A percentile compares a stretch with the other conserved stretches of the same genome.
Evolutionary conservation across 2,329 filamentous ascomycete genomes (phyloP).

Genomic region (Microcera coccophila): DNA sequence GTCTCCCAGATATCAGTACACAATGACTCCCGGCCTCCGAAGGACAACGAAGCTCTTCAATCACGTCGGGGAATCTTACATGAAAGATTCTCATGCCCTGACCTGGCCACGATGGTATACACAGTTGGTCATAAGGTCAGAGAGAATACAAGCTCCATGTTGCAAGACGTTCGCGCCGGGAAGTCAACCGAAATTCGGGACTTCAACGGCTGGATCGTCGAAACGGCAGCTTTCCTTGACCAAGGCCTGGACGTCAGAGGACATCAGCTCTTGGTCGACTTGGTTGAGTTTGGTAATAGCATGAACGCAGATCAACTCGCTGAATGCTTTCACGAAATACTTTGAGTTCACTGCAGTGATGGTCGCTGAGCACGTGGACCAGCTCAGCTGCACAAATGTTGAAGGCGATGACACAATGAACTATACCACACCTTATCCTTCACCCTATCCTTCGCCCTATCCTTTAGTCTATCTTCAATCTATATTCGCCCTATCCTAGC

Average conservation of each 20-base stretch:
- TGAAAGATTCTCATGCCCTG: slow-evolving; percentile 41
- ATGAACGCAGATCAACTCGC: slow-evolving; percentile 35
- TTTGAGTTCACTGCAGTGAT: too few species aligned
- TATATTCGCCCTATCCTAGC: too few species aligned
- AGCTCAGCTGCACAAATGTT: too few species aligned
- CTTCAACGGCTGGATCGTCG: slow-evolving; percentile 57
- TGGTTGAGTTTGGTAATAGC: slow-evolving; percentile 38
- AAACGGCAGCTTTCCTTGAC: slow-evolving; percentile 40
- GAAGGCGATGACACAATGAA: too few species aligned
- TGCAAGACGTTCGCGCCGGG: slow-evolving; percentile 53
- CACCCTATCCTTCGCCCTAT: too few species aligned
- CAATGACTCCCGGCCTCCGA: background rate
- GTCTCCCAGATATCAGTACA: slow-evolving; percentile 22
- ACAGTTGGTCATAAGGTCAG: slow-evolving; percentile 45
- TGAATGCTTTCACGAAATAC: slow-evolving; percentile 24
- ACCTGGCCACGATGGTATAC: slow-evolving; percentile 45
- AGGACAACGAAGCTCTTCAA: background rate
- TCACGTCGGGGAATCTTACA: slow-evolving; percentile 18
- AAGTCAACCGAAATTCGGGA: slow-evolving; percentile 54
- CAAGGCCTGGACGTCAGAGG: slow-evolving; percentile 32
- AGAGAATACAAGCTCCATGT: slow-evolving; percentile 59
- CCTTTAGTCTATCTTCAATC: too few species aligned
- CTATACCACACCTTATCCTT: too few species aligned
- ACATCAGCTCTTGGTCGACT: slow-evolving; percentile 40
- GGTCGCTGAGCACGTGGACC: too few species aligned